Base-by-base conservation (phyloP, 2,329 filamentous ascomycete species). In the Laburnicola sp. region DNA sequence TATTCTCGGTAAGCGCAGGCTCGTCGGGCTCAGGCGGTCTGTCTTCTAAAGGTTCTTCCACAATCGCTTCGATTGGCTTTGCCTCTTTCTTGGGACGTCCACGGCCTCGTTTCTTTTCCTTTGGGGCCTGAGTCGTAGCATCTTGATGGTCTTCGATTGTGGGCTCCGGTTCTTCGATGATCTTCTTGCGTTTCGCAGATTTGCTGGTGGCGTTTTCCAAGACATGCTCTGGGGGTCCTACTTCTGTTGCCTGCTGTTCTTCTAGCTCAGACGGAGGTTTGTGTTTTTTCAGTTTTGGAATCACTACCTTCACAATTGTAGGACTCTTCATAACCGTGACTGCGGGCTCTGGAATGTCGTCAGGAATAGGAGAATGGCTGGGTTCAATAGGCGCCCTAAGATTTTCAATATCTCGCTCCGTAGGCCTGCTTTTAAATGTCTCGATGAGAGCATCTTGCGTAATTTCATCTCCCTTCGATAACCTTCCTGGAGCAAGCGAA, bases 1-100 rank as follows among this genome's bases (percentile, higher is more conserved):
- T 25, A 8, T 16, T 1, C 23, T 35, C 30, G 2, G 21, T 26
- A 34, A n/a, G 9, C 30, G 8, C 22, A 34, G 9, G n/a, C n/a
- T 21, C 23, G 5, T 34, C 16, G 4, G 21, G 37, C 11, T 53
- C 37, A 0, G 36, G 34, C 7, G 25, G 34, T 6, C 26, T 32
- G 26, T 48, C 48, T 16, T 44, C 52, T 2, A 34, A 9, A 10
- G 51, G 27, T 8, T 50, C 35, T 27, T 57, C 50, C 35, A 34
- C 36, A 6, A 50, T 42, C 2, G 38, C 25, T 11, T 57, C 44
- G 11, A 34, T 38, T 21, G 56, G 26, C 16, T 57, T 53, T 9
- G 36, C 22, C 26, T 38, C 55, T 45, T 71, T 72, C 35, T 62
- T 64, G 4, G 70, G 69, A 9, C 69, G 62, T 39, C 70, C 68